Evolutionary conservation across 2,329 filamentous ascomycete species (phyloP), one percentile per base, ranked within the genome.

Genomic region (Fonsecaea nubica): DNA sequence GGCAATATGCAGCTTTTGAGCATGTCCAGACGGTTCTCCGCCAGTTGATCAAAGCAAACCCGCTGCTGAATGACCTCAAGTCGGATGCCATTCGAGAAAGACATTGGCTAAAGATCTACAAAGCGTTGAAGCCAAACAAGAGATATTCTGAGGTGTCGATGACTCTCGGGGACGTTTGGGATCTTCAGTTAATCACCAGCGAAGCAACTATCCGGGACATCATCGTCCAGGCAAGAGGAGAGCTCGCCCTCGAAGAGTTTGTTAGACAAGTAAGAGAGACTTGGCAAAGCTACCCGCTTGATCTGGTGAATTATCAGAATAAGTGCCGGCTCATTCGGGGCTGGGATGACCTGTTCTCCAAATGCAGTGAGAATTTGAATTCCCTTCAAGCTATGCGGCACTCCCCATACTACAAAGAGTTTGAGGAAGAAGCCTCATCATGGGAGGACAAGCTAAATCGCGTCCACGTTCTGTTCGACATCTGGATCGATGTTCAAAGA

Each of bases 401-500:
- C 78, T 99, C 95, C 4, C 95, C 95, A 0, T 99, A 99, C 79
- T 99, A 97, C 85, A 98, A 97, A 78, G 94, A 98, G 74, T 99
- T 99, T 69, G 95, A 99, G 77, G 95, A 99, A 74, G 95, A 99
- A 73, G 96, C 96, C 6, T 91, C 93, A 0, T 87, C 91, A 0
- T 99, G 95, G 95, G 96, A 99, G 80, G 96, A 99, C 80, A 97
- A 96, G 78, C 86, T 99, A 32, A 99, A 98, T 78, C 89, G 95
- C 54, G 93, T 99, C 2, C 95, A 99, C 76, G 92, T 99, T 15
- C 86, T 99, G 9, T 99, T 99, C 75, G 95, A 99, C 77, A 93
- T 99, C 15, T 99, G 96, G 96, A 99, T 99, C 74, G 96, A 99
- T 80, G 96, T 99, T n/a, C 95, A 99, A 79, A 90, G 96, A 68